Evolutionary conservation across 352 stramenopile species (phyloP), one percentile per base, ranked within the genome.

Genomic region (Phytophthora kernoviae): DNA sequence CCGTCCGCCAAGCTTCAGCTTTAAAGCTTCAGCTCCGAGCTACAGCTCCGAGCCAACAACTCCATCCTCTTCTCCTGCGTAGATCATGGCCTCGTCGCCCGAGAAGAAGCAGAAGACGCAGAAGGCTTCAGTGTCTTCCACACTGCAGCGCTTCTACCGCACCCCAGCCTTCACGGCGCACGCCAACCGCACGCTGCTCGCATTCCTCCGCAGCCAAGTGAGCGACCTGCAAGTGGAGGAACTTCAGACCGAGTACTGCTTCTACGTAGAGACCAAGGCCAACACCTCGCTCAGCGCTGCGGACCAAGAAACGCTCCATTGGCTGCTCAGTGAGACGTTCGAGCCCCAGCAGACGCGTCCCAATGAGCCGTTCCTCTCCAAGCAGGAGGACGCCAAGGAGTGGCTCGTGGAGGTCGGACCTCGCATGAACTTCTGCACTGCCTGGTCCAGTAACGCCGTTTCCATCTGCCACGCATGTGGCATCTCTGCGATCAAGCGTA

Each of bases 401-500:
- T 96, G 68, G 70, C 67, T 99, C 4, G 68, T 99, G 0, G 97
- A 99, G 74, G 96, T 99, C 51, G 98, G 98, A 14, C 97, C 98
- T 21, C 96, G 98, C 15, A 93, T 99, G 81, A 98, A 95, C 51
- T 99, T 99, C 70, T 98, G 94, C 12, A 99, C 97, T 10, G 96
- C 98, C 6, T 99, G 98, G 83, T 99, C 94, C 41, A 99, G 94
- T 33, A 99, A 99, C 71, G 97, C 97, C 20, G 90, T 98, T 5
- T 93, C 92, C 54, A 99, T 99, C 66, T 99, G 93, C 73, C 73
- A 97, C 30, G 91, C 94, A 0, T 99, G 94, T 59, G 94, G 94
- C 39, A 68, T 99, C 24, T 67, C 73, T 5, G 59, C 71, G 20
- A 80, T 99, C 57, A 90, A 87, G 57, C 86, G 97, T 54, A 92